phyloP scores from a whole-genome alignment of 1,284 basidiomycete species.

The Farysia itapuensis region DNA sequence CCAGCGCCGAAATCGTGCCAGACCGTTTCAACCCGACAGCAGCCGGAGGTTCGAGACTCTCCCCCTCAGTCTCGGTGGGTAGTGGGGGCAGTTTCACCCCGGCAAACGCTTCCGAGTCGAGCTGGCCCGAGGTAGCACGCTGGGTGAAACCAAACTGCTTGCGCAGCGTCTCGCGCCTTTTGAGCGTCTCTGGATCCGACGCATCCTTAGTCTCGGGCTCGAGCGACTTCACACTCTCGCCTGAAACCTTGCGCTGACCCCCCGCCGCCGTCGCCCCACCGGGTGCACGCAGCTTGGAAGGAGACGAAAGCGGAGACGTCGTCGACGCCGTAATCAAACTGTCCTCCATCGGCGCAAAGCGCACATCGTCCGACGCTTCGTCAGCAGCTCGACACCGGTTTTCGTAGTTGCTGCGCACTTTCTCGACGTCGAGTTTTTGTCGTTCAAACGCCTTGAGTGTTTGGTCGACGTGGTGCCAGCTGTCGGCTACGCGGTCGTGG shows the following conservation, averaged over 20 bases:
- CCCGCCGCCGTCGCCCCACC: too few species aligned
- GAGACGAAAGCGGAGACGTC: neutral
- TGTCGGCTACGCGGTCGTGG: slow-evolving; percentile 32
- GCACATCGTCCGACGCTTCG: slow-evolving; percentile 57
- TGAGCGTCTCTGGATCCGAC: slow-evolving; percentile 40
- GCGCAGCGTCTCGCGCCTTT: slow-evolving; percentile 55
- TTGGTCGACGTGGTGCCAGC: slow-evolving; percentile 52
- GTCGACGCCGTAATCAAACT: neutral
- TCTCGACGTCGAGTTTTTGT: slow-evolving; percentile 45
- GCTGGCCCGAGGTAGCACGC: slow-evolving; percentile 17
- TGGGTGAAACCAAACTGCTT: slow-evolving; percentile 56
- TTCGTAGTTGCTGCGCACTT: slow-evolving; percentile 49
- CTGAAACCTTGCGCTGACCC: slow-evolving; percentile 15
- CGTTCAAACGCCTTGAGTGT: slow-evolving; percentile 41
- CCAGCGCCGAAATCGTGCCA: slow-evolving; percentile 41
- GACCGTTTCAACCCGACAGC: slow-evolving; percentile 19
- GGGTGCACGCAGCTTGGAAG: too few species aligned
- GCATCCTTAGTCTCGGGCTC: slow-evolving; percentile 2
- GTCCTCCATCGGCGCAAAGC: slow-evolving; percentile 49
- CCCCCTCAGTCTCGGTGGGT: slow-evolving; percentile 32
- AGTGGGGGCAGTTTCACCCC: slow-evolving; percentile 31
- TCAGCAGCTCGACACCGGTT: slow-evolving; percentile 53
- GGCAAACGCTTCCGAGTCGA: slow-evolving; percentile 8
- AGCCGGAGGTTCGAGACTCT: slow-evolving; percentile 5
- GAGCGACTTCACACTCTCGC: slow-evolving; percentile 7